phyloP scores from a whole-genome alignment of 2,329 filamentous ascomycete species.

The Epichloe gansuensis region DNA sequence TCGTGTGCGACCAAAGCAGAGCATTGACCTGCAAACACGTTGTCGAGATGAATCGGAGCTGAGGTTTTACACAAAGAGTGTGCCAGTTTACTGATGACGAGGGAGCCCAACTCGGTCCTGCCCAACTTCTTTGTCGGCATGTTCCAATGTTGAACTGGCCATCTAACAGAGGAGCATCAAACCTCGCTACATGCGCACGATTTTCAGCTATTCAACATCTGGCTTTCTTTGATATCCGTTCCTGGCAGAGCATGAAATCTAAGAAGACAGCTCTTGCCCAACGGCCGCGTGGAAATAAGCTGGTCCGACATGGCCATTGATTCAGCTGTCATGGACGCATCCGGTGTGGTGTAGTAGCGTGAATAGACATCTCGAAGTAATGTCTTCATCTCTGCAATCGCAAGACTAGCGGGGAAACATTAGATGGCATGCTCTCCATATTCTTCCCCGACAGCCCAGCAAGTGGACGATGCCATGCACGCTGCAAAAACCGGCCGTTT shows the following conservation, averaged over 20 bases:
- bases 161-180: not conserved
- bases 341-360: slow-evolving; percentile 40
- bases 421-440: not conserved
- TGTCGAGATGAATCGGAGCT: not conserved
- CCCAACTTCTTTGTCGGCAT: not conserved
- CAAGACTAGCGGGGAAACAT: slow-evolving; percentile 27
- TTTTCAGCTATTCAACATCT: not conserved
- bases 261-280: slow-evolving; percentile 45
- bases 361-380: slow-evolving; percentile 51
- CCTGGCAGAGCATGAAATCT: slow-evolving; percentile 27
- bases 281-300: slow-evolving; percentile 51
- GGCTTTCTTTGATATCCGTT: not conserved
- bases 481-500: not conserved
- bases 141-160: not conserved
- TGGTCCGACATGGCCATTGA: slow-evolving; percentile 55
- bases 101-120: not conserved
- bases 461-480: too few species aligned
- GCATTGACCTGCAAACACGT: not conserved
- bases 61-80: not conserved
- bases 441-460: too few species aligned
- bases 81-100: not conserved
- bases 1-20: not conserved
- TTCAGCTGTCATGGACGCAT: slow-evolving; percentile 37
- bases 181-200: not conserved
- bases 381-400: slow-evolving; percentile 55